Percentiles rank a stretch among this genome's conserved stretches.
Conservation (phyloP, 495 filamentous ascomycete genomes). For the Talaromyces thailandensis region DNA sequence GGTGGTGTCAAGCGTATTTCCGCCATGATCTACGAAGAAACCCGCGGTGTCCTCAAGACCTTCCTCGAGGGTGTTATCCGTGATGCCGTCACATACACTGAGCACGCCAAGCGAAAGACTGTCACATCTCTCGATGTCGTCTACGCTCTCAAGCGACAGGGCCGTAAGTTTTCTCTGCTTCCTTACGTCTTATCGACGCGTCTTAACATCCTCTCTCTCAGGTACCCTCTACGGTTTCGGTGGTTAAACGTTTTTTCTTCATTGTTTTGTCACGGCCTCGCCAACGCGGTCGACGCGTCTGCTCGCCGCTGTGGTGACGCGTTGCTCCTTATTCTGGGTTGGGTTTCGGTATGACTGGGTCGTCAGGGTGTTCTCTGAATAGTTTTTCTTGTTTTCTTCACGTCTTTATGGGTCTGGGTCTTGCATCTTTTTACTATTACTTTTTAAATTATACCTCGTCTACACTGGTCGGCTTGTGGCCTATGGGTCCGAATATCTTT, state of each 20-base stretch:
- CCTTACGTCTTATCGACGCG: constrained; percentile 15
- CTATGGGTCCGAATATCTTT: constrained; percentile 5
- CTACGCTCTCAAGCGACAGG: constrained; percentile 95
- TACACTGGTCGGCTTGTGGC: constrained; percentile 8
- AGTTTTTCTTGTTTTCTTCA: constrained; percentile 28
- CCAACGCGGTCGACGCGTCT: constrained; percentile 29
- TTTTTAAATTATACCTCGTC: constrained; percentile 7
- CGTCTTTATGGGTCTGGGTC: constrained; percentile 42
- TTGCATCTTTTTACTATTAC: constrained; percentile 12
- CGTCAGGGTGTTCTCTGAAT: constrained; percentile 41
- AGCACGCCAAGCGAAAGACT: constrained; percentile 98
- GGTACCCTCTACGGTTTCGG: constrained; percentile 96
- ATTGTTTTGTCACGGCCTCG: constrained; percentile 22
- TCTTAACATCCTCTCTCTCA: constrained; percentile 19
- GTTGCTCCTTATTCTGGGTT: constrained; percentile 34
- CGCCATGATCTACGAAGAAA: constrained; percentile 97
- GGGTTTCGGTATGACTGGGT: constrained; percentile 43
- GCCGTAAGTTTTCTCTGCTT: constrained; percentile 46
- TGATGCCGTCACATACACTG: constrained; percentile 98
- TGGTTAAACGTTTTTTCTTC: constrained; percentile 60
- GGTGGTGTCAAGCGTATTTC: constrained; percentile 99
- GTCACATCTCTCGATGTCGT: constrained; percentile 96
- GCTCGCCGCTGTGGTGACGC: constrained; percentile 25
- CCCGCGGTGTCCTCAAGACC: constrained; percentile 99
- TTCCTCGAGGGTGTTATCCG: constrained; percentile 99